Conservation (phyloP, 2,329 filamentous ascomycete species). For the Chaetothyriales sp. region DNA sequence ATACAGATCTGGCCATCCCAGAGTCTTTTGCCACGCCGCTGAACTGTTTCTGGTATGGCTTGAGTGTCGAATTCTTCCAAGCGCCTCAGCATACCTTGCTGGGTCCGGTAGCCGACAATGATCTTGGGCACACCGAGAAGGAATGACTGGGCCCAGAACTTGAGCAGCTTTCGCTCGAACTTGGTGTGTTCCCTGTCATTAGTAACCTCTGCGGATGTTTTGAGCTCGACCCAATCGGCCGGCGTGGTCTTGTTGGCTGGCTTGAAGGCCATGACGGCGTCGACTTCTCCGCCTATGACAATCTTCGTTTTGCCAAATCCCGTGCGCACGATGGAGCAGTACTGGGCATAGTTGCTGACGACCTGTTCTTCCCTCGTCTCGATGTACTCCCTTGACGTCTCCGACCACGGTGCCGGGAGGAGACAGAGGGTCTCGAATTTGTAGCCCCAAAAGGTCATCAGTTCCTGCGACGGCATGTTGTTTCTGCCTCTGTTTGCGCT, state of each 20-base stretch:
- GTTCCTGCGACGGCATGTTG: slow-evolving; percentile 44
- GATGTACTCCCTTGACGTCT: slow-evolving; percentile 59
- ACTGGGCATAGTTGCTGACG: slow-evolving; percentile 84
- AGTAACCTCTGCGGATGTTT: slow-evolving; percentile 64
- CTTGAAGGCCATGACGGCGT: slow-evolving; percentile 83
- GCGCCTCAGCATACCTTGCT: slow-evolving; percentile 53
- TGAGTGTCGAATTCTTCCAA: slow-evolving; percentile 69
- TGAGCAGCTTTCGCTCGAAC: slow-evolving; percentile 81
- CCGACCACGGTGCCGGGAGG: slow-evolving; percentile 57
- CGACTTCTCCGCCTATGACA: slow-evolving; percentile 83
- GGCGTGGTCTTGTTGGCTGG: slow-evolving; percentile 49
- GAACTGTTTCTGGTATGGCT: slow-evolving; percentile 60
- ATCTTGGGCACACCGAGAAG: slow-evolving; percentile 84
- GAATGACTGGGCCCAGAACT: slow-evolving; percentile 95
- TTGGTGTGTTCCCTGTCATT: slow-evolving; percentile 53
- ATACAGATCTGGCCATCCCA: slow-evolving; percentile 95
- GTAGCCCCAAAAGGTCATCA: slow-evolving; percentile 95
- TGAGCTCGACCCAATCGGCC: slow-evolving; percentile 87
- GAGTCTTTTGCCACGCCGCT: slow-evolving; percentile 45
- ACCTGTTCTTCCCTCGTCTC: slow-evolving; percentile 54
- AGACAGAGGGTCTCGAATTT: slow-evolving; percentile 86
- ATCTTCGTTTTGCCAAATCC: slow-evolving; percentile 62
- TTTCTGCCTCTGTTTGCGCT: slow-evolving; percentile 36
- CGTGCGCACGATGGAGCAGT: slow-evolving; percentile 85
- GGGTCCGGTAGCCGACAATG: slow-evolving; percentile 72